Evolutionary conservation across 140 eudicot species (phyloP).

Genomic region (Senecio squalidus): DNA sequence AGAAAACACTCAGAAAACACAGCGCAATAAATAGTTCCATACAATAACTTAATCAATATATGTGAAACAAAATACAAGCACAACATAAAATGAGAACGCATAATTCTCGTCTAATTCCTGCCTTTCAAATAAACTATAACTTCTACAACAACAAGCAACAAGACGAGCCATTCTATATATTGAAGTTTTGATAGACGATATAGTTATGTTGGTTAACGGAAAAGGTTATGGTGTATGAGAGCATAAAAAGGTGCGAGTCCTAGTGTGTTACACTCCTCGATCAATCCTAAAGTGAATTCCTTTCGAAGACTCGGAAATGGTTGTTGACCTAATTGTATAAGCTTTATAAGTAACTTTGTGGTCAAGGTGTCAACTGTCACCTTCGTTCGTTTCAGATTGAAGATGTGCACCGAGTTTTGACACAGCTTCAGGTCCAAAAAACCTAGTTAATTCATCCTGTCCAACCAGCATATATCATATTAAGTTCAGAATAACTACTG

Average conservation of each 20-base stretch:
- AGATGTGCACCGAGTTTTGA: constrained; percentile 41
- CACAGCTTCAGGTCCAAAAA: constrained; percentile 55
- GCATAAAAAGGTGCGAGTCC: neutral
- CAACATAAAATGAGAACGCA: constrained; percentile 4
- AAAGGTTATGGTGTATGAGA: constrained; percentile 12
- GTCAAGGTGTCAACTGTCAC: constrained; percentile 43
- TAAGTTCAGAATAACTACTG: neutral
- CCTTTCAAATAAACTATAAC: neutral
- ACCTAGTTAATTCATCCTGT: constrained; percentile 62
- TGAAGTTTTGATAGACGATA: constrained; percentile 13
- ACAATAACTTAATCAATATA: neutral
- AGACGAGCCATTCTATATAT: constrained; percentile 11
- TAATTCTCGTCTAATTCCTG: constrained; percentile 16
- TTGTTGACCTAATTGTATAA: constrained; percentile 28
- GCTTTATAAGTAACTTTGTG: constrained; percentile 12
- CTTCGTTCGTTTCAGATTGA: constrained; percentile 36
- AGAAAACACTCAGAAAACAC: neutral
- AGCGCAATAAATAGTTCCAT: neutral
- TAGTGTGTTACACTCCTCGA: neutral
- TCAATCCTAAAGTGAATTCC: constrained; percentile 24
- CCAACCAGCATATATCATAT: constrained; percentile 10
- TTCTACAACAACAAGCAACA: constrained; percentile 17
- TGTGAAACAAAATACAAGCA: constrained; percentile 1
- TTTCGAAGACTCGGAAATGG: constrained; percentile 17
- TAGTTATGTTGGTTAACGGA: constrained; percentile 13